Conservation (phyloP, 2,329 filamentous ascomycete species). For the Trichoderma sp. region DNA sequence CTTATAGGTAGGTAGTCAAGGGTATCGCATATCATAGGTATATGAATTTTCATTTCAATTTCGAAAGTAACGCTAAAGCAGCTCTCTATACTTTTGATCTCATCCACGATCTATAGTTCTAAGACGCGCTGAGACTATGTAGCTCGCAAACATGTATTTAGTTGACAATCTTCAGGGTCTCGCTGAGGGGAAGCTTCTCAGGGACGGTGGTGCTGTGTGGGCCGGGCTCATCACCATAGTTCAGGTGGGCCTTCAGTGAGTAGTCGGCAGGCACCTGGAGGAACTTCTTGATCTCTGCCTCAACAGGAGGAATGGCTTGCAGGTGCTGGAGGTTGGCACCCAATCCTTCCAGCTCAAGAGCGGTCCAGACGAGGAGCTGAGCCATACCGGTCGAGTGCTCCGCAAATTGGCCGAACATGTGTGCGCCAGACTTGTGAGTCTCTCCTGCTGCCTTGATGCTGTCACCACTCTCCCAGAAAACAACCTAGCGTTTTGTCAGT, state of each 20-base stretch:
- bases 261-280: conserved; percentile 8
- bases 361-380: conserved; percentile 78
- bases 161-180: not conserved
- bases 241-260: conserved; percentile 11
- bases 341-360: conserved; percentile 79
- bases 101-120: not conserved
- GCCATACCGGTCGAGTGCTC: conserved; percentile 76
- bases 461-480: conserved; percentile 82
- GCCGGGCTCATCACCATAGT: conserved; percentile 12
- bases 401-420: conserved; percentile 77
- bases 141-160: not conserved
- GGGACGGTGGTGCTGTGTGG: conserved; percentile 4
- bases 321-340: conserved; percentile 93
- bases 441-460: conserved; percentile 66
- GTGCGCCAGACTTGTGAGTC: conserved; percentile 71
- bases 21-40: not conserved
- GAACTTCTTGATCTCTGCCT: conserved; percentile 50
- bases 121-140: not conserved
- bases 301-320: conserved; percentile 80
- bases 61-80: not conserved
- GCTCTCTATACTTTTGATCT: not conserved
- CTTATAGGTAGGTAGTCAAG: not conserved
- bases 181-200: conserved; percentile 14
- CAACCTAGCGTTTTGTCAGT: conserved; percentile 46
- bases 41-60: not conserved